Base-by-base conservation (phyloP, 768 basidiomycete species). In the Serpula lacrymans region DNA sequence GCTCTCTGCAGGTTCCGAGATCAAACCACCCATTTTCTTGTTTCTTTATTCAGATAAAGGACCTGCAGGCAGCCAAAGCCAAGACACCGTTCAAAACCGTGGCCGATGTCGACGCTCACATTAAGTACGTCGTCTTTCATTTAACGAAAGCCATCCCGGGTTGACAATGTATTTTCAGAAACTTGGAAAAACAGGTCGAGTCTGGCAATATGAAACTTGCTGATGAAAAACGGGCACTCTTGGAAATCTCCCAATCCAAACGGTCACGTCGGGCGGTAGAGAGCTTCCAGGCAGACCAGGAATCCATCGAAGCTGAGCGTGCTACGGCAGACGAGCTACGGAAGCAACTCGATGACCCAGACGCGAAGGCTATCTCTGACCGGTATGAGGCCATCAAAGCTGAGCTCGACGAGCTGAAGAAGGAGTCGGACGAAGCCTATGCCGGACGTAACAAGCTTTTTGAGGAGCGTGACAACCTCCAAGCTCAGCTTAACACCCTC, bases 141-240 rank as follows among this genome's bases (percentile, higher is more conserved):
- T 23, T 26, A 3, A 24, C 25, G 41, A 33, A 16, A 20, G 43
- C 34, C 29, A 28, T 42, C 27, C 47, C 43, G n/a, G n/a, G n/a
- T n/a, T n/a, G n/a, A 29, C 22, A 8, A 35, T 45, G 30, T 45
- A 47, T 42, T 23, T 34, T 39, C 54, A 94, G 91, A 52, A 71
- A 82, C 46, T 70, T 96, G 45, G 89, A 98, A 36, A 84, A 79
- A 56, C 88, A 92, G 59, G 83, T 99, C 39, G 95, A 98, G 58
- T 89, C 89, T 4, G 95, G 95, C 18, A 79, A 54, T 43, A 74
- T 99, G 75, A 96, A 90, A 59, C 74, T 98, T 43, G 92, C 83
- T 20, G 94, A 96, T 42, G 96, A 99, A 66, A 97, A 96, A 67
- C 84, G 91, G 37, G 88, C 93, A 4, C 74, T 99, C n/a, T 76